Conservation (phyloP, 139 green algal species). For the Bryopsis sp. region DNA sequence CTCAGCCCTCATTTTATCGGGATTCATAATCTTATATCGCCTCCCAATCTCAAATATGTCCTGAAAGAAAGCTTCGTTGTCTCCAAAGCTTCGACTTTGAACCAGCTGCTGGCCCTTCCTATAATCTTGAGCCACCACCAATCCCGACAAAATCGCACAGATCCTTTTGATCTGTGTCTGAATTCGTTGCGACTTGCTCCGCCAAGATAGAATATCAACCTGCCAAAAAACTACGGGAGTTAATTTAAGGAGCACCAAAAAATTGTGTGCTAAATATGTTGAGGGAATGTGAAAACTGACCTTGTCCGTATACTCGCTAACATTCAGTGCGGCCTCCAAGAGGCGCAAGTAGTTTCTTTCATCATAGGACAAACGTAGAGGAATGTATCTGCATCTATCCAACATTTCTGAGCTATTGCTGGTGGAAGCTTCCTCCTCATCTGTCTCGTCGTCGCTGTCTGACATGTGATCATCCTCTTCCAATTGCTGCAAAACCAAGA, state of each 20-base stretch:
- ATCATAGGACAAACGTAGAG: conserved; percentile 51
- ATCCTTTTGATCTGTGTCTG: conserved; percentile 75
- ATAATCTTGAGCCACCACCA: conserved; percentile 79
- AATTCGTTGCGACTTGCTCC: conserved; percentile 60
- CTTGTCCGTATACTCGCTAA: conserved; percentile 89
- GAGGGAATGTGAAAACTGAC: conserved; percentile 24
- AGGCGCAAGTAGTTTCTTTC: conserved; percentile 73
- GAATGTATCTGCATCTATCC: conserved; percentile 49
- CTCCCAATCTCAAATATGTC: conserved; percentile 79
- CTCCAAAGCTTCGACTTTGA: conserved; percentile 58
- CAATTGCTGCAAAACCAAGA: not conserved
- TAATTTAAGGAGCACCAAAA: not conserved
- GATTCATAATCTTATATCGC: conserved; percentile 91
- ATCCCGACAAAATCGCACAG: conserved; percentile 67
- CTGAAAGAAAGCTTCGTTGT: conserved; percentile 42
- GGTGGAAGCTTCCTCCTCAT: conserved; percentile 1
- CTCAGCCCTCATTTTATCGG: conserved; percentile 86
- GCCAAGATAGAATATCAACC: conserved; percentile 75
- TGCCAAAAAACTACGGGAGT: not conserved
- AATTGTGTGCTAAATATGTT: too few relatives aligned
- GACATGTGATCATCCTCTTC: not conserved
- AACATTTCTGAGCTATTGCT: not conserved
- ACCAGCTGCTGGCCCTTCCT: conserved; percentile 74
- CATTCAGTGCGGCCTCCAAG: conserved; percentile 78
- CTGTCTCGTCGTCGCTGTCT: conserved; percentile 24